Evolutionary conservation across 2,329 filamentous ascomycete species (phyloP).

Genomic region (Talaromyces sp.): DNA sequence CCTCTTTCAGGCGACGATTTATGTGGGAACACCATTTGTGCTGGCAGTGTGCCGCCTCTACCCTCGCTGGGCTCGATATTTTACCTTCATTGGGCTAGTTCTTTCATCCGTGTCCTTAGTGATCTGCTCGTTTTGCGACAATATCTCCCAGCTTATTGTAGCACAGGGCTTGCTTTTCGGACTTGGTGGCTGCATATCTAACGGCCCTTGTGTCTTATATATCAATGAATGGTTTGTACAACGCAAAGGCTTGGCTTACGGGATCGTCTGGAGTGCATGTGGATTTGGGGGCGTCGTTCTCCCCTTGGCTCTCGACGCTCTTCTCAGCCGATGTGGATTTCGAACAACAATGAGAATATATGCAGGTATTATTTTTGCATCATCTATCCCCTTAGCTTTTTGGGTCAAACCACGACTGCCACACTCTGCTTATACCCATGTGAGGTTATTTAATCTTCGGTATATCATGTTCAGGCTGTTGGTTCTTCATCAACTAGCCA

Average conservation of each 20-base stretch:
- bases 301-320: not conserved
- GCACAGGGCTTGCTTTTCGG: not conserved
- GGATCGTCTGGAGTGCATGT: not conserved
- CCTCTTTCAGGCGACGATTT: too few relatives aligned
- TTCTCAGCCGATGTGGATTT: not conserved
- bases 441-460: not conserved
- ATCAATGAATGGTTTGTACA: slow-evolving; percentile 55
- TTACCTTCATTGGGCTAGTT: too few relatives aligned
- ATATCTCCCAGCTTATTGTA: not conserved
- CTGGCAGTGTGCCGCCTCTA: too few relatives aligned
- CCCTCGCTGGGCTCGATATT: too few relatives aligned
- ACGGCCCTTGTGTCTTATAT: slow-evolving; percentile 34
- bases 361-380: not conserved
- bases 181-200: not conserved
- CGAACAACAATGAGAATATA: not conserved
- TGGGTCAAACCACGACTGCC: not conserved
- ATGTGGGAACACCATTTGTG: too few relatives aligned
- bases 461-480: not conserved
- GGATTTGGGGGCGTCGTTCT: not conserved
- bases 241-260: slow-evolving; percentile 48
- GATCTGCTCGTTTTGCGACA: too few relatives aligned
- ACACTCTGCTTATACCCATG: not conserved
- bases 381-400: not conserved
- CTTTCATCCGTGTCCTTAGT: too few relatives aligned
- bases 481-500: slow-evolving; percentile 38